Percentiles rank a stretch among this genome's conserved stretches.
phyloP scores from a whole-genome alignment of 805 yeast species.

The Yamadazyma sp. region DNA sequence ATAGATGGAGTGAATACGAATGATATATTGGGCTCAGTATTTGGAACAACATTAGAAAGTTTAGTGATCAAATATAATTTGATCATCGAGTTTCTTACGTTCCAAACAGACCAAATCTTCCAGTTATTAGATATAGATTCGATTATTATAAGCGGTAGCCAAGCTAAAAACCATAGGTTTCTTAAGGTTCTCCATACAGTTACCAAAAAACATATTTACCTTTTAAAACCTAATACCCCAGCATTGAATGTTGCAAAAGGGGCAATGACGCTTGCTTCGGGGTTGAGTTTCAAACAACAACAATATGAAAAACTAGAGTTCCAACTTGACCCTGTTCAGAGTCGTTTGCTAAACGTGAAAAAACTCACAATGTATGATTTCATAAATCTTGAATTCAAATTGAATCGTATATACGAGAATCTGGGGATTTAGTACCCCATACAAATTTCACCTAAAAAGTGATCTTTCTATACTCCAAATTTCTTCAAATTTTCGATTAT shows the following conservation, averaged over 20 bases:
- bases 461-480: no score
- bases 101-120: slow-evolving; percentile 44
- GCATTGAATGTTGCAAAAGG: slow-evolving; percentile 13
- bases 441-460: no score
- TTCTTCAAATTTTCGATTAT: no score
- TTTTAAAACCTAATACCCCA: slow-evolving; percentile 2
- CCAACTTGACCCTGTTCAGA: background rate
- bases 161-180: slow-evolving; percentile 45
- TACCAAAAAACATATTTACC: slow-evolving; percentile 5
- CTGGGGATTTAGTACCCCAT: no score
- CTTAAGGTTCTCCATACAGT: slow-evolving; percentile 14
- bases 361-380: background rate
- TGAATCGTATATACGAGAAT: slow-evolving; percentile 2
- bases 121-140: slow-evolving; percentile 22
- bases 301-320: background rate
- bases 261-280: slow-evolving; percentile 7
- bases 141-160: slow-evolving; percentile 52
- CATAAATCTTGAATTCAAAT: slow-evolving; percentile 1
- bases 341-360: background rate
- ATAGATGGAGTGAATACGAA: slow-evolving; percentile 42
- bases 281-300: no score
- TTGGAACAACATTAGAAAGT: slow-evolving; percentile 27
- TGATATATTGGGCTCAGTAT: slow-evolving; percentile 13
- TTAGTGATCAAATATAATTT: slow-evolving; percentile 43
- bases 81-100: slow-evolving; percentile 48